phyloP scores from a whole-genome alignment of 1,284 basidiomycete species.

The Moesziomyces aphidis region DNA sequence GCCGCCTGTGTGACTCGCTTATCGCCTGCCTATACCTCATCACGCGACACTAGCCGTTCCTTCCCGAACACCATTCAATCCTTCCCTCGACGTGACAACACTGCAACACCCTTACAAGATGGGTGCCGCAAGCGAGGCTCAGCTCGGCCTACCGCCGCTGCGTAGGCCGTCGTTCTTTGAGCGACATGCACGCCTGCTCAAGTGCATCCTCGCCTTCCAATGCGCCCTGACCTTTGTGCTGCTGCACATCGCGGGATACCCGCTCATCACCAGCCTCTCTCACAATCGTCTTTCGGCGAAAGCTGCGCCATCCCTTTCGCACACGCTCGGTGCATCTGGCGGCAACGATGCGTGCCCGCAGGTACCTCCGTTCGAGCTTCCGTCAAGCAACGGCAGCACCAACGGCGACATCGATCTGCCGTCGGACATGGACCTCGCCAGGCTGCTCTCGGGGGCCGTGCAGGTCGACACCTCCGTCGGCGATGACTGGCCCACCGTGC shows the following conservation, averaged over 20 bases:
- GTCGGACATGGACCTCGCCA: slow-evolving; percentile 19
- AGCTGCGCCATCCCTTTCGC: background rate
- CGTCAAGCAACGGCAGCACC: background rate
- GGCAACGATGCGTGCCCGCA: slow-evolving; percentile 33
- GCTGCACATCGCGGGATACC: background rate
- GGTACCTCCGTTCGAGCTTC: slow-evolving; percentile 24
- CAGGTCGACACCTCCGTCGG: slow-evolving; percentile 53
- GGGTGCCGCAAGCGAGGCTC: background rate
- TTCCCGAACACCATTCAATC: background rate
- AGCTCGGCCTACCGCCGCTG: background rate
- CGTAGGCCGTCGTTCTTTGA: background rate
- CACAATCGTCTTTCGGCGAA: background rate
- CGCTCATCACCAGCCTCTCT: background rate
- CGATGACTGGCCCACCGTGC: slow-evolving; percentile 50
- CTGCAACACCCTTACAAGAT: background rate
- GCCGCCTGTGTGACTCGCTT: background rate
- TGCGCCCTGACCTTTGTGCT: background rate
- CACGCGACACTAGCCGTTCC: background rate
- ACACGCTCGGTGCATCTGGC: background rate
- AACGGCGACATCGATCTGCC: slow-evolving; percentile 16
- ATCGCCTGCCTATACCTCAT: background rate
- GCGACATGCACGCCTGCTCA: background rate
- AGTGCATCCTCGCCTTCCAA: background rate
- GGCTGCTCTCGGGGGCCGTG: slow-evolving; percentile 46
- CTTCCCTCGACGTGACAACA: background rate